Evolutionary conservation across 257 asterid species (phyloP), one percentile per base, ranked within the genome.

Genomic region (Salvia splendens): DNA sequence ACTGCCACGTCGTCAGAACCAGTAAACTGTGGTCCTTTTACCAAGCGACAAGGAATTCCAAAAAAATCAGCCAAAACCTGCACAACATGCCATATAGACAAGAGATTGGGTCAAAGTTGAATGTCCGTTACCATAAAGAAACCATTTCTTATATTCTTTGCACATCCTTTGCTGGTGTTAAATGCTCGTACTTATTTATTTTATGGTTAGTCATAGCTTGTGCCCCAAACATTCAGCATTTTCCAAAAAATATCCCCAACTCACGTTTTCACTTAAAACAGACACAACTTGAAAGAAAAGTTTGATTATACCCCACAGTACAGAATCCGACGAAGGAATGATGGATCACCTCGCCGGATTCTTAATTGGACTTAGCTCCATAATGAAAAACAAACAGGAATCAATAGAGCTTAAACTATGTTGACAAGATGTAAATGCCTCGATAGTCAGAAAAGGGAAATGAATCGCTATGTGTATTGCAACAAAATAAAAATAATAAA

Each of bases 1-100:
- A 93, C 86, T 54, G 97, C 99, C 77, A 89, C 99, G 47, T 88
- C 99, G 73, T 81, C 84, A 65, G 95, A 85, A 69, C 99, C 99
- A 6, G 96, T 88, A 67, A 85, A 90, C 74, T 88, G 95, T 66
- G 71, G 83, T 70, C 99, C 97, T 80, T 93, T 93, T 72, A 86
- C 94, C 73, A 93, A 75, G 63, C 95, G 95, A 77, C 97, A 88
- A 72, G 92, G 94, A 67, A 93, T 84, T 61, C 83, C 90, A 79
- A 84, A 82, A 72, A 83, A 73, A 76, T 93, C 99, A 74, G 97
- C 96, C 85, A 93, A 84, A 72, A 90, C 99, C 99, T 93, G 79
- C 80, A 84, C 49, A 73, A 69, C 68, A 70, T 64, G 73, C 66
- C 64, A 70, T 64, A 70, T 7, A 75, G 72, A 70, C 54, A 68